Conservation (phyloP, 1,284 basidiomycete species). For the Heterobasidion parviporum region DNA sequence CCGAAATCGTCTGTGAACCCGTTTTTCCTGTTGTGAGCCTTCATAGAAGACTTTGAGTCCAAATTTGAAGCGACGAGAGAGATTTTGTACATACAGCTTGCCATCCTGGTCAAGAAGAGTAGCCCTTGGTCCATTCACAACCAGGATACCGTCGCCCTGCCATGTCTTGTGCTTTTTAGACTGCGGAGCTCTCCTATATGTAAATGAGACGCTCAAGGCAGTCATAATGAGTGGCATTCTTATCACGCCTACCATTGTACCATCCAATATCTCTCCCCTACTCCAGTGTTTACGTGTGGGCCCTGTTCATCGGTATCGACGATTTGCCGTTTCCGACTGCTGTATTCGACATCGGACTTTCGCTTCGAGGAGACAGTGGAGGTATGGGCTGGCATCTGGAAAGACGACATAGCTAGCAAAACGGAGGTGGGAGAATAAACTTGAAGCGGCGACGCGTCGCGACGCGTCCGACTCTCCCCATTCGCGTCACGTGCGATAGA, state of each 20-base stretch:
- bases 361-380: no score
- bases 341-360: background rate
- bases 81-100: constrained; percentile 36
- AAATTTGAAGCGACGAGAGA: constrained; percentile 13
- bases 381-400: no score
- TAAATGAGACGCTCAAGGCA: constrained; percentile 2
- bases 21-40: constrained; percentile 25
- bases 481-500: no score
- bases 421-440: no score
- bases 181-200: constrained; percentile 65
- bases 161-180: constrained; percentile 88
- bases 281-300: no score
- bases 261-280: constrained; percentile 48
- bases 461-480: no score
- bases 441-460: no score
- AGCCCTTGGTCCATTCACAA: constrained; percentile 38
- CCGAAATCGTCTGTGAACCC: constrained; percentile 22
- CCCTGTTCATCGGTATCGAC: no score
- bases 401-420: no score
- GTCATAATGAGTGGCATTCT: background rate
- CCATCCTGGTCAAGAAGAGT: constrained; percentile 56
- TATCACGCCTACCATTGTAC: constrained; percentile 50
- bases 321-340: background rate
- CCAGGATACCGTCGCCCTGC: constrained; percentile 77
- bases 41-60: constrained; percentile 16